Base-by-base conservation (phyloP, 306 rosid genomes). In the Acacia acuminata region DNA sequence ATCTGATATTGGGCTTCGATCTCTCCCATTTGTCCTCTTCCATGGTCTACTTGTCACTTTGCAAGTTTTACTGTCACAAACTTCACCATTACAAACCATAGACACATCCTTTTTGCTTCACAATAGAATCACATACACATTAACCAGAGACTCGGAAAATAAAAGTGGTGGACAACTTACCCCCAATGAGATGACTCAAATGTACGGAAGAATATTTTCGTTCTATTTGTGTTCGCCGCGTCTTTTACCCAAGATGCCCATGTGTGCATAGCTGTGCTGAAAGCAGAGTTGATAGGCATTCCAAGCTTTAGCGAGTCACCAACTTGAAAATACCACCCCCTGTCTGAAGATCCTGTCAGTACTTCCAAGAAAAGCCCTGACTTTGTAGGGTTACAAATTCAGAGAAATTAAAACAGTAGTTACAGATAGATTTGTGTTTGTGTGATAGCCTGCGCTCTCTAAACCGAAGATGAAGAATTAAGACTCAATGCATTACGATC, bases 311-410 rank as follows among this genome's bases (percentile, higher is more conserved):
- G 77, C 16, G 98, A 88, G 82, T 77, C 87, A 80, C 93, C 97
- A 25, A 88, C 91, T 90, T 92, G 98, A 89, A 96, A 94, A 88
- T 96, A 94, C 91, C 94, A 90, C 83, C 98, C 99, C 90, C 99
- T 94, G 99, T 85, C 87, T 84, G 79, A 84, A 66, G 61, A 84
- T 42, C 87, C 79, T 32, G 81, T 88, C 86, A 90, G 65, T 22
- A 58, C 65, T 8, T n/a, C 27, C 63, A 56, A 56, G 4, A 7
- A 56, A 56, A 56, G 60, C 63, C 5, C 63, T 56, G 25, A 20
- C 8, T 56, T 56, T 56, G 63, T 7, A 9, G n/a, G 11, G 27
- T n/a, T 56, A 56, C 25, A 20, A 9, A 56, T 56, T 56, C 27
- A 48, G 55, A 14, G 55, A 45, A 45, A 45, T 45, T 45, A 12